Conservation (phyloP, 768 basidiomycete genomes). For the Suillus discolor region DNA sequence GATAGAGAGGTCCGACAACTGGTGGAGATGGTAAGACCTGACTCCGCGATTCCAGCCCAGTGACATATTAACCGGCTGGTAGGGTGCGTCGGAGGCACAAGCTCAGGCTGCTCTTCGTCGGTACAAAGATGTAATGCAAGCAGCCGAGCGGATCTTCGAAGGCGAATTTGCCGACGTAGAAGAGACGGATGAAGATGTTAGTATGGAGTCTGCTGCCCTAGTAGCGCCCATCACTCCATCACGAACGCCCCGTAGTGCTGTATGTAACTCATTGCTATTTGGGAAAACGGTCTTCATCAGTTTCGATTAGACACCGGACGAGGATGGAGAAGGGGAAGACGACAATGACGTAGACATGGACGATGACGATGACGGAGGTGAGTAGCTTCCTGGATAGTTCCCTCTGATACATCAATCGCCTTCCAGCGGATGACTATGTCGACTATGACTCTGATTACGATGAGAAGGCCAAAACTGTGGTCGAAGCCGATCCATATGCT, state of each 20-base stretch:
- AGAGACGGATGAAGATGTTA: conserved; percentile 52
- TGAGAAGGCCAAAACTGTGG: conserved; percentile 48
- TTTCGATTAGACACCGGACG: conserved; percentile 57
- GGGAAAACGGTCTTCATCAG: conserved; percentile 3
- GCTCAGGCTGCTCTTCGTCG: conserved; percentile 81
- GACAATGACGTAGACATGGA: conserved; percentile 50
- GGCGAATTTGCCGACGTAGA: conserved; percentile 80
- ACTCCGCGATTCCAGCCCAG: conserved; percentile 7
- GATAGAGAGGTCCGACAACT: conserved; percentile 60
- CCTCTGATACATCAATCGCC: background rate
- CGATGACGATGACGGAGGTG: conserved; percentile 57
- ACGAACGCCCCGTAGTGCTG: conserved; percentile 26
- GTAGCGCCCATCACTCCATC: conserved; percentile 30
- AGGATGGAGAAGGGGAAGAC: conserved; percentile 44
- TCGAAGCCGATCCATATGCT: conserved; percentile 86
- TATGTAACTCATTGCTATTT: conserved; percentile 16
- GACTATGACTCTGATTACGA: conserved; percentile 82
- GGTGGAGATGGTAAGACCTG: conserved; percentile 54
- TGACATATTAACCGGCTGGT: conserved; percentile 4
- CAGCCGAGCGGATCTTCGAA: conserved; percentile 83
- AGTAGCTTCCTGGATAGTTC: conserved; percentile 9
- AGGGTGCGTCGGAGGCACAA: conserved; percentile 85
- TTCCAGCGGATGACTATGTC: conserved; percentile 56
- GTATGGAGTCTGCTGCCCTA: conserved; percentile 40
- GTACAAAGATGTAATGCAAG: conserved; percentile 89